Evolutionary conservation across 1,284 basidiomycete genomes (phyloP), one percentile per base, ranked within the genome.

Genomic region (Takashimella tepidaria): DNA sequence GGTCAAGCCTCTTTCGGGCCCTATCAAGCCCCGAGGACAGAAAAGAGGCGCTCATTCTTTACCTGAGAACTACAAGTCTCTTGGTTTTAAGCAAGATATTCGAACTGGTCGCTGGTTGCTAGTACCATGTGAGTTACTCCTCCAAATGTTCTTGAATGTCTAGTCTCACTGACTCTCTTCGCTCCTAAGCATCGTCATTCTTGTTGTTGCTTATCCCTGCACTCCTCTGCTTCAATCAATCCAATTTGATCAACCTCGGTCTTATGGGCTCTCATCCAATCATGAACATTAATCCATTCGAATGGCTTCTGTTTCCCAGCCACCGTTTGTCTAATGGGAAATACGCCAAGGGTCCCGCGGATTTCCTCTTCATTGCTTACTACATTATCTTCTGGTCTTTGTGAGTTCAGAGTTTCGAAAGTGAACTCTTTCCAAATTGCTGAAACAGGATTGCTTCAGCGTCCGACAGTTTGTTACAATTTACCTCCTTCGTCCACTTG

Each of bases 381-480:
- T 83, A 96, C 73, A 81, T 98, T 72, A 79, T 98, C 43, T 86
- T 97, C 63, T 98, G 89, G 78, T 95, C 91, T 1, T 90, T 92
- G 73, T 75, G 45, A 59, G 71, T 65, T 10, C 22, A 50, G 1
- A 4, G 26, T 26, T n/a, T n/a, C 8, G 16, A 16, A 37, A 27
- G 13, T 24, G n/a, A 41, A 22, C 5, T 16, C 43, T 23, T 22
- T 16, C 24, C 50, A 45, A 27, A 44, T 20, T 16, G 16, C 26
- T 8, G 37, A 27, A 43, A 22, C 10, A 4, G 20, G 25, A 31
- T 41, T 10, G 16, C 47, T 12, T 27, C 51, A 75, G 73, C 71
- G 69, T 96, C 26, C 85, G 96, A 31, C 92, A 98, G 75, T 73
- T 81, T 27, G 75, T 92, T 63, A 84, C 86, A 8, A 62, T 89